These are phyloP conservation scores for Phytophthora pini DNA, from an alignment of 352 stramenopile species.

Conservation along the genomic window DNA sequence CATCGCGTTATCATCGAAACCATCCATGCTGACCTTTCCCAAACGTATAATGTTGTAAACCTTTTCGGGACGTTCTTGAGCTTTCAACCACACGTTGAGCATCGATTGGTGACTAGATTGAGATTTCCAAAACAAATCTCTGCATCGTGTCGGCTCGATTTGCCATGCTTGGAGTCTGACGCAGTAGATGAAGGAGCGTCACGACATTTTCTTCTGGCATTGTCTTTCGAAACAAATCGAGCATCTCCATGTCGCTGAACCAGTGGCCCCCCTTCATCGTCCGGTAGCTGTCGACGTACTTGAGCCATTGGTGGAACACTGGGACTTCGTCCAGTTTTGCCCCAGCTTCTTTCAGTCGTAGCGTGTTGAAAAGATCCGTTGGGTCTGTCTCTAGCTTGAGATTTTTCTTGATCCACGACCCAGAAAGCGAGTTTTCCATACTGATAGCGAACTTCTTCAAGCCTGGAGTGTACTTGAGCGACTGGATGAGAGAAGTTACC, in stretches of 20 bases:
- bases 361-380: neutral
- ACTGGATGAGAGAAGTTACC: neutral
- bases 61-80: neutral
- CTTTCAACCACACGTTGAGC: neutral
- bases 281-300: neutral
- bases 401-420: neutral
- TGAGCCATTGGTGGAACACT: neutral
- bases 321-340: neutral
- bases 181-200: neutral
- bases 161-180: neutral
- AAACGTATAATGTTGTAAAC: slow-evolving; percentile 1
- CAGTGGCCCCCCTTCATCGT: neutral
- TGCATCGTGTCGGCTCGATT: slow-evolving; percentile 2
- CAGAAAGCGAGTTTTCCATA: neutral
- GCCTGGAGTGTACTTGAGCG: neutral
- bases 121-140: too few relatives aligned
- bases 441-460: neutral
- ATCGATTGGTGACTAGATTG: neutral
- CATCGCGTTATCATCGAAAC: neutral
- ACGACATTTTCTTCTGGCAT: neutral
- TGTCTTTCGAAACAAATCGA: neutral
- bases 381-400: neutral
- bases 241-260: neutral
- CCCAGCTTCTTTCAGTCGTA: neutral
- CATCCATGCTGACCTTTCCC: neutral